Conservation (phyloP, 1,284 basidiomycete species). For the Ceratobasidium sp. region DNA sequence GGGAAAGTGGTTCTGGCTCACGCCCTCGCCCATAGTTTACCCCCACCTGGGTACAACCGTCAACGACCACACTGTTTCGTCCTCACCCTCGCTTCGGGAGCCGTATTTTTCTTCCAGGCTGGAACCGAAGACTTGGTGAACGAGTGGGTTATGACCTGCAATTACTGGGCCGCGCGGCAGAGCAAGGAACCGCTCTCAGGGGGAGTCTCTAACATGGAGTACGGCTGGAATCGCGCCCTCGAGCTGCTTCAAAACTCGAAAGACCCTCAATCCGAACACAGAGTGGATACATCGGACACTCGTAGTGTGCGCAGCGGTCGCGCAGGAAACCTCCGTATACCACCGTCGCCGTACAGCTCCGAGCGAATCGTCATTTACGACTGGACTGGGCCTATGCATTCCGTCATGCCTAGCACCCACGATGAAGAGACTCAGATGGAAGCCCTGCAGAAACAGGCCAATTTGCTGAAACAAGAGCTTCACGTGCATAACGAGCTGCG, state of each 20-base stretch:
- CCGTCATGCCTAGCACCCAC: slow-evolving; percentile 84
- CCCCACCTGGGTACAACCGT: slow-evolving; percentile 91
- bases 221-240: slow-evolving; percentile 90
- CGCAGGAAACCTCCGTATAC: slow-evolving; percentile 68
- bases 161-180: slow-evolving; percentile 96
- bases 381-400: slow-evolving; percentile 91
- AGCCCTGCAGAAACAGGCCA: slow-evolving; percentile 83
- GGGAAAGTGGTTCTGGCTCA: slow-evolving; percentile 88
- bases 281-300: slow-evolving; percentile 68
- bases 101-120: slow-evolving; percentile 96
- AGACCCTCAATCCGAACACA: slow-evolving; percentile 55
- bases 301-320: slow-evolving; percentile 77
- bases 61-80: slow-evolving; percentile 95
- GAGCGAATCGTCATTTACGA: slow-evolving; percentile 90
- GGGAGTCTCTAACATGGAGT: slow-evolving; percentile 98
- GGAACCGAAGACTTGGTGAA: slow-evolving; percentile 97
- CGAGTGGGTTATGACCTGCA: slow-evolving; percentile 98
- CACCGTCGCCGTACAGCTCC: slow-evolving; percentile 74
- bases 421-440: slow-evolving; percentile 94
- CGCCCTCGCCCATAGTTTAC: slow-evolving; percentile 87
- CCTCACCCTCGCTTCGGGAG: slow-evolving; percentile 88
- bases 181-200: slow-evolving; percentile 94
- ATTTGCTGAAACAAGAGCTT: slow-evolving; percentile 80
- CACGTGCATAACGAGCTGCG: slow-evolving; percentile 87
- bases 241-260: slow-evolving; percentile 59